phyloP scores from a whole-genome alignment of 352 stramenopile genomes.

The Pythium volutum region DNA sequence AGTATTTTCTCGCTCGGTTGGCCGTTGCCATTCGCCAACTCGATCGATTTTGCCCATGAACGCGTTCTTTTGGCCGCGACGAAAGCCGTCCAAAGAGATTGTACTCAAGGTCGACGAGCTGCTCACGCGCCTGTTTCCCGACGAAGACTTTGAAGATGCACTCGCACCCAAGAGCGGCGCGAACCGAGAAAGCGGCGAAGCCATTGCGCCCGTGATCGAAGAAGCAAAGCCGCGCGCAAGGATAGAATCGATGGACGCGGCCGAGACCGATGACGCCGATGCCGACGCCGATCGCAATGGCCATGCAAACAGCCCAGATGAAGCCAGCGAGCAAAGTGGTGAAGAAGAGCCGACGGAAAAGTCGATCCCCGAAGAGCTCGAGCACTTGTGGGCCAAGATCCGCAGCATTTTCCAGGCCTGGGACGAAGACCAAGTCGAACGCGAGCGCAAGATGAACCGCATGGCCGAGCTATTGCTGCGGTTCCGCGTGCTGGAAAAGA shows the following conservation, averaged over 20 bases:
- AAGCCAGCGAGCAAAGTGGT: constrained; percentile 41
- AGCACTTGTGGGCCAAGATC: constrained; percentile 73
- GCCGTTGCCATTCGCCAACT: not conserved
- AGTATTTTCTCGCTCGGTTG: not conserved
- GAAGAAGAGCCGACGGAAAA: constrained; percentile 58
- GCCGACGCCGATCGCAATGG: constrained; percentile 24
- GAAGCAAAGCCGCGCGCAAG: constrained; percentile 16
- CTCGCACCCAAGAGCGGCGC: constrained; percentile 39
- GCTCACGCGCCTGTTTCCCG: constrained; percentile 51
- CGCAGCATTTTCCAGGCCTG: constrained; percentile 71
- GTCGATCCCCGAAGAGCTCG: constrained; percentile 68
- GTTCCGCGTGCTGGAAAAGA: constrained; percentile 71
- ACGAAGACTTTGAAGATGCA: constrained; percentile 51
- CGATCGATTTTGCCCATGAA: constrained; percentile 41
- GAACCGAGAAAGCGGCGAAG: constrained; percentile 23
- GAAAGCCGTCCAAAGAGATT: constrained; percentile 71
- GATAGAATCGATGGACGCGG: constrained; percentile 34
- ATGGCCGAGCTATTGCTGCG: constrained; percentile 73
- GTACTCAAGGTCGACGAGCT: constrained; percentile 68
- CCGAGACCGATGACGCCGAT: constrained; percentile 23
- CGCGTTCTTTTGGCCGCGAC: constrained; percentile 75
- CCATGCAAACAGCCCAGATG: constrained; percentile 26
- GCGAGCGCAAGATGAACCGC: constrained; percentile 77
- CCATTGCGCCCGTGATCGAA: constrained; percentile 17
- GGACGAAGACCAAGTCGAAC: constrained; percentile 65